These are phyloP conservation scores for Phytophthora tubulina DNA, from an alignment of 352 stramenopile genomes.

Conservation along the genomic window DNA sequence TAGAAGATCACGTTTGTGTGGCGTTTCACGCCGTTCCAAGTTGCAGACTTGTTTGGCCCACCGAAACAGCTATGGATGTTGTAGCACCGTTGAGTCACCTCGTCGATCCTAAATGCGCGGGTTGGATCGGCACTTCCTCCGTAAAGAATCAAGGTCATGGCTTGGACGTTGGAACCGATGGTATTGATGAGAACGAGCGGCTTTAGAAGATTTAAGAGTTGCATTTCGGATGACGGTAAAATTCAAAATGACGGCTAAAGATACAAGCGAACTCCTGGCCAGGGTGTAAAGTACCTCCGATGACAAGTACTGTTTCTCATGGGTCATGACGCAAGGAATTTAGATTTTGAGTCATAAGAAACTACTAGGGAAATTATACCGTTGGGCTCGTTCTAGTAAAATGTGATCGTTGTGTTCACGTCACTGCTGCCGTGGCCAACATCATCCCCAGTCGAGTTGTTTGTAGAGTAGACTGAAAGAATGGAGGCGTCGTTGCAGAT, in stretches of 20 bases:
- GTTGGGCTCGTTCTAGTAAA: not conserved
- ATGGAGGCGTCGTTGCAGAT: slow-evolving; percentile 30
- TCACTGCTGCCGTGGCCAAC: not conserved
- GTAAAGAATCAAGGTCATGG: slow-evolving; percentile 16
- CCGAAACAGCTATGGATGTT: slow-evolving; percentile 12
- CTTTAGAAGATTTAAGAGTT: not conserved
- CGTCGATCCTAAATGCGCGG: slow-evolving; percentile 4
- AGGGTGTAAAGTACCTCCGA: not conserved
- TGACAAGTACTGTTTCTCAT: not conserved
- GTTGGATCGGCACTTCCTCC: not conserved
- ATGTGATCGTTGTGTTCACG: not conserved
- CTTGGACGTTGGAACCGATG: not conserved
- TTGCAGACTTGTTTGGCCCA: slow-evolving; percentile 11
- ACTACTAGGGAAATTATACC: no score
- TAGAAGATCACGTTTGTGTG: slow-evolving; percentile 23
- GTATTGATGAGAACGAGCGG: not conserved
- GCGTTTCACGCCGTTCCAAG: slow-evolving; percentile 17
- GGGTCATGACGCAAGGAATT: not conserved
- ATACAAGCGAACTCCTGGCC: not conserved
- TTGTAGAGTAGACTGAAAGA: not conserved
- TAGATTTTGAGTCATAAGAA: not conserved
- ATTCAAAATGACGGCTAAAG: not conserved
- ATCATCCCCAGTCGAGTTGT: not conserved
- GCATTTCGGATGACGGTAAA: not conserved
- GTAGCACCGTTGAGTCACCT: slow-evolving; percentile 15